Percentiles rank a stretch among this genome's conserved stretches.
These are phyloP conservation scores for Ophiosphaerella korrae DNA, from an alignment of 2,329 filamentous ascomycete genomes.

Conservation along the genomic window DNA sequence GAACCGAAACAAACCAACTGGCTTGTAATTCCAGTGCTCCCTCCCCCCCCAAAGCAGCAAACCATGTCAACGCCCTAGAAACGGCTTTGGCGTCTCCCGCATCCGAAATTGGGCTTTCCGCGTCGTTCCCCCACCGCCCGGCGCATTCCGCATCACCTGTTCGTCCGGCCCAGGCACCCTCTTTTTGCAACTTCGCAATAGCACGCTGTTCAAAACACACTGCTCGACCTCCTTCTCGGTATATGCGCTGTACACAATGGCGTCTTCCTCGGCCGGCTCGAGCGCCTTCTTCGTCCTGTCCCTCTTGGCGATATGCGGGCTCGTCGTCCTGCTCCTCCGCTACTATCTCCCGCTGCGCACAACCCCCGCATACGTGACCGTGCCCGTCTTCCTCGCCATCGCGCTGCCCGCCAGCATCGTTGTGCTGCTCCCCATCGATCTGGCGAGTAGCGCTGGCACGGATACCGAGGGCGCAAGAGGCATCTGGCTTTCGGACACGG, in stretches of 20 bases:
- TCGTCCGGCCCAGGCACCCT: constrained; percentile 12
- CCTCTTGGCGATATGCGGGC: constrained; percentile 72
- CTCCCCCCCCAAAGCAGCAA: too few species aligned
- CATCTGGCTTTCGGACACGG: constrained; percentile 81
- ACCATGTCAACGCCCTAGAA: background rate
- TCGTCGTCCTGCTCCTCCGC: constrained; percentile 83
- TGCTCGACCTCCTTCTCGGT: constrained; percentile 11
- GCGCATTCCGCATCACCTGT: background rate
- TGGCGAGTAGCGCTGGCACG: constrained; percentile 80
- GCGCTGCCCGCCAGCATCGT: constrained; percentile 90
- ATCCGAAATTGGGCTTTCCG: constrained; percentile 23
- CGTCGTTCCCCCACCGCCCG: constrained; percentile 6
- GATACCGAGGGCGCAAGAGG: constrained; percentile 74
- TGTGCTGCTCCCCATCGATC: constrained; percentile 90
- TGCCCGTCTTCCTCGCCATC: constrained; percentile 95
- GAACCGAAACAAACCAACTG: too few species aligned
- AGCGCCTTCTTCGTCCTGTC: constrained; percentile 76
- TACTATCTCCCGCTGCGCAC: constrained; percentile 88
- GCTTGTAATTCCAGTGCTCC: too few species aligned
- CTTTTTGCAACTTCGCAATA: background rate
- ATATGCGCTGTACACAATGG: constrained; percentile 40
- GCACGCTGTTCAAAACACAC: constrained; percentile 2
- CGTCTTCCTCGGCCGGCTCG: constrained; percentile 73
- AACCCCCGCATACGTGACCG: constrained; percentile 85
- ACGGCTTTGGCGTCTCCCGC: constrained; percentile 22